Evolutionary conservation across 2,329 filamentous ascomycete genomes (phyloP), one percentile per base, ranked within the genome.

Genomic region (Hirsutella rhossiliensis): DNA sequence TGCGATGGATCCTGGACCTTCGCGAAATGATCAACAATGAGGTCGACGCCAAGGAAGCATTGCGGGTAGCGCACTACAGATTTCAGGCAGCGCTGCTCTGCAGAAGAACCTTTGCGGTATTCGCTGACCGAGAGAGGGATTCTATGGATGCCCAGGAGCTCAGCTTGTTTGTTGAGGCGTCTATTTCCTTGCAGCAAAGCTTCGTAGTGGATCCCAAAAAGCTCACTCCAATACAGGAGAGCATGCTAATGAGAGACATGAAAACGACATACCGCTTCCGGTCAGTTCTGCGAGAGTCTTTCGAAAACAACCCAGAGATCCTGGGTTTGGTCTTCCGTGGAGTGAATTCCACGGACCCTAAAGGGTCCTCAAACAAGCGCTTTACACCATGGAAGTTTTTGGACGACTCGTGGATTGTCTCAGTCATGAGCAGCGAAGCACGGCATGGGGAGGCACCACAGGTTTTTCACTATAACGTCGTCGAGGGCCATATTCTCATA

Each of bases 21-120:
- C 65, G 71, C 1, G 45, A 53, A 0, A 73, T 78, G 40, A 62
- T 72, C 0, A 58, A 61, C 15, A 56, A 52, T 1, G 58, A 65
- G 0, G 56, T 40, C 0, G 65, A 74, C 17, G 53, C 58, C 0
- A 58, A 66, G 2, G 57, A 56, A 0, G 59, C 68, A 0, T 57
- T 61, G 17, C 64, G 50, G 19, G 36, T 45, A 18, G 45, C 54
- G 0, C 42, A 18, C 0, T 78, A 74, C 47, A 66, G 66, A 0
- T 64, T 82, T 0, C 71, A 69, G 58, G 70, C 77, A 0, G 70
- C 78, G 0, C 47, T 84, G 0, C 59, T 83, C 0, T 82, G 77
- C 42, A 64, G 65, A 8, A 56, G 58, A 15, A 68, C 64, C 0
- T 67, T 63, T 40, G n/a, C 49, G 1, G 46, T 52, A 1, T 46